Evolutionary conservation across 805 yeast species (phyloP).

Genomic region (Candida lessepsii): DNA sequence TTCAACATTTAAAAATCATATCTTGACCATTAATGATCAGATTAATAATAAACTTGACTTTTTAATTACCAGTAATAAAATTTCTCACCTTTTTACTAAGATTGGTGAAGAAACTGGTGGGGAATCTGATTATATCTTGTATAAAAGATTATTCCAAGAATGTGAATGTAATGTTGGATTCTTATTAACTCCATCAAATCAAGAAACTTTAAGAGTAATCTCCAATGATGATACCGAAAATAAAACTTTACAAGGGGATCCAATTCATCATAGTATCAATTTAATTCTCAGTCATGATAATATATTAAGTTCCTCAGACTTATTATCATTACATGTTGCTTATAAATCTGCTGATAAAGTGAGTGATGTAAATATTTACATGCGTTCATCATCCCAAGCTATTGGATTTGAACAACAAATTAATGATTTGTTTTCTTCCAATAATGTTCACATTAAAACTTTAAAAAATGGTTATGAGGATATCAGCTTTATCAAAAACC

Average conservation of each 20-base stretch:
- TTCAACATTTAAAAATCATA: slow-evolving; percentile 29
- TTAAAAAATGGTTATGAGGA: slow-evolving; percentile 11
- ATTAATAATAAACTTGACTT: slow-evolving; percentile 25
- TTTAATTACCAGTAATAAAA: slow-evolving; percentile 24
- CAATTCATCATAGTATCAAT: slow-evolving; percentile 20
- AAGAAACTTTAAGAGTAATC: background rate
- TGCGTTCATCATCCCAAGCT: slow-evolving; percentile 17
- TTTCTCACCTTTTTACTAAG: slow-evolving; percentile 11
- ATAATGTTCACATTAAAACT: slow-evolving; percentile 15
- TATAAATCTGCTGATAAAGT: slow-evolving; percentile 20
- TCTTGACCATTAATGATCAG: slow-evolving; percentile 32
- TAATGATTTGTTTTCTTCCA: slow-evolving; percentile 13
- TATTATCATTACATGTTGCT: slow-evolving; percentile 30
- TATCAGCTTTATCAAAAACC: slow-evolving; percentile 15
- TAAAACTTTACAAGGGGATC: slow-evolving; percentile 12
- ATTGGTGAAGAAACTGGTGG: slow-evolving; percentile 10
- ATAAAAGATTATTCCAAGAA: slow-evolving; percentile 25
- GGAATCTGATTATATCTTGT: slow-evolving; percentile 21
- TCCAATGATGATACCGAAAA: slow-evolving; percentile 9
- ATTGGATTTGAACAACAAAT: slow-evolving; percentile 19
- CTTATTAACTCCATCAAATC: slow-evolving; percentile 21
- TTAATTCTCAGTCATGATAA: slow-evolving; percentile 32
- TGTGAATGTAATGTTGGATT: slow-evolving; percentile 33
- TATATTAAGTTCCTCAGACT: slow-evolving; percentile 32
- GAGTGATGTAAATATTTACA: slow-evolving; percentile 21